phyloP scores from a whole-genome alignment of 495 filamentous ascomycete species.

The Lasiosphaeria ovina region DNA sequence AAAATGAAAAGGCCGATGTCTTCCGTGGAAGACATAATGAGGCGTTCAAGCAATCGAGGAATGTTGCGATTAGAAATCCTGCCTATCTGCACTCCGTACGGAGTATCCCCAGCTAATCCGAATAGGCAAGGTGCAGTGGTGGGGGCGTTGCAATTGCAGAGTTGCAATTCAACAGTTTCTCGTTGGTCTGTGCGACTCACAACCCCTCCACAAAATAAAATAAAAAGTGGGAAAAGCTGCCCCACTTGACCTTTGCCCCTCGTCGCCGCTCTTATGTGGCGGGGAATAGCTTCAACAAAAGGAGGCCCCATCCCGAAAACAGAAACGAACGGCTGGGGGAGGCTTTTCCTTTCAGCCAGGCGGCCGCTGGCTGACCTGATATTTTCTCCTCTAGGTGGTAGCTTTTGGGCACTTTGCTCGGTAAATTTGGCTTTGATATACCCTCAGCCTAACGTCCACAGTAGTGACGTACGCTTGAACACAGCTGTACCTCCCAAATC shows the following conservation, averaged over 20 bases:
- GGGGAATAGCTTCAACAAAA: conserved; percentile 16
- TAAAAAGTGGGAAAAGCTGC: conserved; percentile 20
- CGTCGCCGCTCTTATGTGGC: conserved; percentile 20
- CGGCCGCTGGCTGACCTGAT: neutral
- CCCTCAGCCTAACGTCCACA: too few relatives aligned
- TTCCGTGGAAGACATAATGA: too few relatives aligned
- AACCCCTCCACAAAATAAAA: conserved; percentile 26
- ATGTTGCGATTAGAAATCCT: too few relatives aligned
- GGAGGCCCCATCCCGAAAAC: neutral
- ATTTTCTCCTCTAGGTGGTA: too few relatives aligned
- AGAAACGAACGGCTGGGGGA: neutral
- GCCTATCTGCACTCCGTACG: too few relatives aligned
- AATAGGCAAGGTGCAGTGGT: neutral
- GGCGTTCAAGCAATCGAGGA: too few relatives aligned
- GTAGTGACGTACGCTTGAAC: too few relatives aligned
- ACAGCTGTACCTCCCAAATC: too few relatives aligned
- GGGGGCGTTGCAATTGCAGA: neutral
- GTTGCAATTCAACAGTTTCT: conserved; percentile 4
- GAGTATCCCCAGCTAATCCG: neutral
- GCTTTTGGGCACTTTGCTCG: too few relatives aligned
- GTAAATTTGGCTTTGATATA: too few relatives aligned
- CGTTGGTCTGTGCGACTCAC: conserved; percentile 20
- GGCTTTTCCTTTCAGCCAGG: neutral
- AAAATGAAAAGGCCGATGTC: too few relatives aligned
- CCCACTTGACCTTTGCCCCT: conserved; percentile 28